phyloP scores from a whole-genome alignment of 805 yeast species.

The Candida schatavii region DNA sequence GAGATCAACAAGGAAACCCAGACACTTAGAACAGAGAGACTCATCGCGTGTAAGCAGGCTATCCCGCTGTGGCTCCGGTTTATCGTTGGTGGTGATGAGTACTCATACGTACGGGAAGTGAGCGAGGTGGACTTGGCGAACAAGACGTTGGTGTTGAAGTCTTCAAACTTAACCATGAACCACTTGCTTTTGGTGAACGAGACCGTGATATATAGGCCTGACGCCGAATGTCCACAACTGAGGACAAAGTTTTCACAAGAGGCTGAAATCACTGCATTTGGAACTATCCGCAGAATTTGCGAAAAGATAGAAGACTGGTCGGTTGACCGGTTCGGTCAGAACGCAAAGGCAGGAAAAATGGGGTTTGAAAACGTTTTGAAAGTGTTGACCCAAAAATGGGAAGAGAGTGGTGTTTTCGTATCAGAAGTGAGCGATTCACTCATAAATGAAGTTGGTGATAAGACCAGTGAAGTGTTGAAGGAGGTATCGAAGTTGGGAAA shows the following conservation, averaged over 20 bases:
- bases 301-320: slow-evolving; percentile 91
- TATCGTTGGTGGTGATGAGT: slow-evolving; percentile 68
- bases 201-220: slow-evolving; percentile 79
- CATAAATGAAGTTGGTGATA: slow-evolving; percentile 19
- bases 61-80: slow-evolving; percentile 79
- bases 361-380: slow-evolving; percentile 84
- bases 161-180: slow-evolving; percentile 82
- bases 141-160: slow-evolving; percentile 70
- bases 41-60: slow-evolving; percentile 83
- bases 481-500: slow-evolving; percentile 14
- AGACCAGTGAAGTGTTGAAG: slow-evolving; percentile 11
- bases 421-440: slow-evolving; percentile 25
- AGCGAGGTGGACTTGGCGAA: slow-evolving; percentile 72
- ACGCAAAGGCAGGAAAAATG: slow-evolving; percentile 74
- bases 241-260: slow-evolving; percentile 71
- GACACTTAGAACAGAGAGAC: slow-evolving; percentile 70
- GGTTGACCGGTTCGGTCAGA: slow-evolving; percentile 81
- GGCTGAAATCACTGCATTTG: slow-evolving; percentile 88
- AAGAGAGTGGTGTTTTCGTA: slow-evolving; percentile 37
- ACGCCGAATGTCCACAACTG: slow-evolving; percentile 44
- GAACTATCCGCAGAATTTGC: slow-evolving; percentile 65
- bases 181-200: slow-evolving; percentile 77
- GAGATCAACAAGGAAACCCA: slow-evolving; percentile 52
- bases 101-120: slow-evolving; percentile 83
- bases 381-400: slow-evolving; percentile 44